Base-by-base conservation (phyloP, 257 asterid genomes). In the Penstemon newberryi region DNA sequence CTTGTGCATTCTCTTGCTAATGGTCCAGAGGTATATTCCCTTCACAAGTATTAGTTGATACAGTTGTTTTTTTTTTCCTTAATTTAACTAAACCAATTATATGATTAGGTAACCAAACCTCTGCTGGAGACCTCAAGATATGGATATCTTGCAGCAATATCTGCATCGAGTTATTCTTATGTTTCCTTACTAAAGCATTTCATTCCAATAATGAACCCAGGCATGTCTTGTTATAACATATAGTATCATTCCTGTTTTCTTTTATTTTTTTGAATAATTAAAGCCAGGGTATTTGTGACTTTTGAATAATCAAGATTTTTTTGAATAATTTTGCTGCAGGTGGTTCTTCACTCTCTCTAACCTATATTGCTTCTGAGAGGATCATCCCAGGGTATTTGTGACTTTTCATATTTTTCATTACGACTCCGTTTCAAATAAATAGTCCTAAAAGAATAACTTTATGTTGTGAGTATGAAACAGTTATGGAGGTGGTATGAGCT, bases 401-500 rank as follows among this genome's bases (percentile, higher is more conserved):
- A 70, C 65, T 66, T 68, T 40, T 25, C 33, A 25, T 25, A 25
- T 25, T 25, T 57, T 66, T 52, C 66, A n/a, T 64, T 61, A 6
- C 15, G 41, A 7, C 54, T 19, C 7, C 59, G 40, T 39, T 40
- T 70, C 39, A 4, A 46, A 25, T 42, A 60, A 12, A 37, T 19
- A 37, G 55, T 67, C 33, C 46, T 57, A 15, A 53, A 25, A 55
- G 52, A 56, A 68, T 37, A 45, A 45, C 70, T 43, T 52, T 65
- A 37, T 65, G 41, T 49, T 56, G 41, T 77, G 49, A n/a, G 9
- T 37, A 55, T 52, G 33, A 44, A 38, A 37, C 76, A 88, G 96
- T 60, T 91, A 91, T 69, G 97, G 97, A 70, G 97, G 97, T 49
- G 97, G 96, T 55, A 91, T 91, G 97, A 91, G 96, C 75, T 91